A percentile compares a stretch with the other conserved stretches of the same genome.
Evolutionary conservation across 2,329 filamentous ascomycete species (phyloP).

Genomic region (Lomentospora prolificans): DNA sequence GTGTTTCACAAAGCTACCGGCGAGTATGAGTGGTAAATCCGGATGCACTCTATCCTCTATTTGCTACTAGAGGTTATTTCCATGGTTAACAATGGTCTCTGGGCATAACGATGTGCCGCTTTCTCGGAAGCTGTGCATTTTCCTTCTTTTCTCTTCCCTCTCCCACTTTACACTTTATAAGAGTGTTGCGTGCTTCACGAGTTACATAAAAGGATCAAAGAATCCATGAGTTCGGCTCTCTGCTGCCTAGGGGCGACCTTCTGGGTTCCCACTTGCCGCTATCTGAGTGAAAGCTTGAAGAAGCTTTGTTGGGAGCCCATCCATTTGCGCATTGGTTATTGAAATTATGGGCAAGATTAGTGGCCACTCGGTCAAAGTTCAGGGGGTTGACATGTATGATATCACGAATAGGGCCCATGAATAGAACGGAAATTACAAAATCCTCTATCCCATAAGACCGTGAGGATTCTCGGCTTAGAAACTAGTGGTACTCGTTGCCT

Average conservation of each 20-base stretch:
- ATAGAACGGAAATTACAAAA: neutral
- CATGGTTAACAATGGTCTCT: no score
- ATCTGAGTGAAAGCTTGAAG: no score
- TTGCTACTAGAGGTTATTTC: neutral
- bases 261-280: no score
- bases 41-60: neutral
- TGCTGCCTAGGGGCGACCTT: neutral
- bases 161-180: neutral
- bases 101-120: no score
- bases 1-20: conserved; percentile 97
- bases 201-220: neutral
- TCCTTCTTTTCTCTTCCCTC: neutral
- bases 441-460: no score
- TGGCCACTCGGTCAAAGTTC: neutral
- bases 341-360: no score
- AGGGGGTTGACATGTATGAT: neutral
- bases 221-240: neutral
- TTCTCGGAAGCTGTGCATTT: no score
- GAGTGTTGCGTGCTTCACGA: neutral
- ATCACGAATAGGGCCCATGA: neutral
- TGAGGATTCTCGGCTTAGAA: no score
- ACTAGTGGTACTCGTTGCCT: no score
- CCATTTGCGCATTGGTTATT: no score
- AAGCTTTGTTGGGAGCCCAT: no score
- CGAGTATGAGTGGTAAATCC: conserved; percentile 85